Evolutionary conservation across 78 protist genomes (phyloP).

Genomic region (Dictyostelium intermedium): DNA sequence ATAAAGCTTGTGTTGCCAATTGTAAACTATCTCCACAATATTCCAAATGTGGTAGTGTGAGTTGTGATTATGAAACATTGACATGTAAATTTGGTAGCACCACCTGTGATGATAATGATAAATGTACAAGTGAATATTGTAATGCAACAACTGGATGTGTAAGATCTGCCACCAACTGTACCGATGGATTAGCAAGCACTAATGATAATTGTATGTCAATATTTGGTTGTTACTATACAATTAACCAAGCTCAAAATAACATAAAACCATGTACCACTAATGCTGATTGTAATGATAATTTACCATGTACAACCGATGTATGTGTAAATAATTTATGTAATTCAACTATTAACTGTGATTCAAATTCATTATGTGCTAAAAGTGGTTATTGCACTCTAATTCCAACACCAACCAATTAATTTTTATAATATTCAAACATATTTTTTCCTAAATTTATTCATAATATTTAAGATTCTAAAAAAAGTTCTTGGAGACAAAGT

Average conservation of each 20-base stretch:
- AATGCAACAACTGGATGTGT: neutral
- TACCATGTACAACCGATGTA: neutral
- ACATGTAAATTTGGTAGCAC: neutral
- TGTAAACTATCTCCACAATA: neutral
- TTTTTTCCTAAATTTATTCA: too few species aligned
- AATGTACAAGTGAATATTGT: neutral
- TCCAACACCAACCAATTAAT: neutral
- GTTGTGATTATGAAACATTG: neutral
- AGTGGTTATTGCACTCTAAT: neutral
- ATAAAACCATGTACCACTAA: neutral
- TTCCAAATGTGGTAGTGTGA: neutral
- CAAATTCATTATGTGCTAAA: neutral
- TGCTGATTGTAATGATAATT: neutral
- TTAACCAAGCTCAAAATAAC: neutral
- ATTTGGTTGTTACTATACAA: neutral
- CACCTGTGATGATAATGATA: neutral
- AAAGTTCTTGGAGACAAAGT: too few species aligned
- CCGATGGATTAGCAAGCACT: neutral
- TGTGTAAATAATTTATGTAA: neutral
- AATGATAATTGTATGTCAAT: conserved; percentile 16
- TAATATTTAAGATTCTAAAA: too few species aligned
- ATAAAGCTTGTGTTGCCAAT: neutral
- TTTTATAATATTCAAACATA: too few species aligned
- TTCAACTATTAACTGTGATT: neutral
- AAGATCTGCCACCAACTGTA: neutral